phyloP scores from a whole-genome alignment of 1,284 basidiomycete species.

The Malassezia arunalokei region DNA sequence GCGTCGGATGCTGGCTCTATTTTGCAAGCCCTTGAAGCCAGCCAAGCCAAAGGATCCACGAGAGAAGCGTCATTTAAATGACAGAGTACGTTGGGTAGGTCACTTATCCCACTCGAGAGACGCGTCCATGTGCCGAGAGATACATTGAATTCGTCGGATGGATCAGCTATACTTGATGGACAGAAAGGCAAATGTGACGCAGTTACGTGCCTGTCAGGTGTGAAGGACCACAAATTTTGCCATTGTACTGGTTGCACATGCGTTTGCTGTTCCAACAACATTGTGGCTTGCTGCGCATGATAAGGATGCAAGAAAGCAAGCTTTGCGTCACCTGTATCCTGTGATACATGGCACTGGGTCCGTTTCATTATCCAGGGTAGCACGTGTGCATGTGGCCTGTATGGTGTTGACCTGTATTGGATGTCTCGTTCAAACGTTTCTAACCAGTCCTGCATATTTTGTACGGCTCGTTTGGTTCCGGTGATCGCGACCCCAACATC shows the following conservation, averaged over 20 bases:
- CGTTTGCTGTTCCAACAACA: conserved; percentile 2
- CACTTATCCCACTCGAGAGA: not conserved
- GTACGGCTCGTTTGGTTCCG: not conserved
- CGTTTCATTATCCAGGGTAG: not conserved
- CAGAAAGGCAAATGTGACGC: not conserved
- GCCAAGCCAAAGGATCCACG: not conserved
- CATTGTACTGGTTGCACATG: not conserved
- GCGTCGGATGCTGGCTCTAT: not conserved
- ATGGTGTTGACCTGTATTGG: not conserved
- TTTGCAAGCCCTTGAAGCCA: not conserved
- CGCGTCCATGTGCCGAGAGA: not conserved
- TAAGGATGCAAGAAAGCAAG: not conserved
- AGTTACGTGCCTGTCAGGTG: not conserved
- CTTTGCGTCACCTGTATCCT: not conserved
- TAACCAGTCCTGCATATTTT: conserved; percentile 1
- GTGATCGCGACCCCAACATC: conserved; percentile 1
- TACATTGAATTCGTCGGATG: not conserved
- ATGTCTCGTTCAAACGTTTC: not conserved
- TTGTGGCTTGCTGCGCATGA: not conserved
- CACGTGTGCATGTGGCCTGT: not conserved
- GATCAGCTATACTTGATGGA: not conserved
- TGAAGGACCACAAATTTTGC: not conserved
- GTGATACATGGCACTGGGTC: conserved; percentile 3
- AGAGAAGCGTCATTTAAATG: not conserved
- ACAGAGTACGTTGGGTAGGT: not conserved